These are phyloP conservation scores for Achaetomiella virescens DNA, from an alignment of 495 filamentous ascomycete genomes.

Conservation along the genomic window DNA sequence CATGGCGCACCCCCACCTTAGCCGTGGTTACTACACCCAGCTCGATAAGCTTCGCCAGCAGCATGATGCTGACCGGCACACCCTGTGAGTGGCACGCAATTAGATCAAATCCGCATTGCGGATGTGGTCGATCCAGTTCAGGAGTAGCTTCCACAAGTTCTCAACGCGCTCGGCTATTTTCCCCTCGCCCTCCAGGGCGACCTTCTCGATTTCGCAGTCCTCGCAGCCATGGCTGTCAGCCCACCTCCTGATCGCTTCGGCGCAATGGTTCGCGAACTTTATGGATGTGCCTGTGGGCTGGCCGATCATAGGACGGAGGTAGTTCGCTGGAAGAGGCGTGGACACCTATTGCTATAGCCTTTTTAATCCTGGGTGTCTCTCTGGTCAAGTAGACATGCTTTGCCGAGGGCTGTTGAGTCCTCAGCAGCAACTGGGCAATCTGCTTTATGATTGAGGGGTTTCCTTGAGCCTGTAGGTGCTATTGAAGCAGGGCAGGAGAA, in stretches of 20 bases:
- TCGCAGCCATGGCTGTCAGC: slow-evolving; percentile 59
- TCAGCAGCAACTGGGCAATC: slow-evolving; percentile 59
- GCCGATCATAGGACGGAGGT: slow-evolving; percentile 79
- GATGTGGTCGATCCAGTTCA: slow-evolving; percentile 94
- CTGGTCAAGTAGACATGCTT: slow-evolving; percentile 69
- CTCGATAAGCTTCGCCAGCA: slow-evolving; percentile 85
- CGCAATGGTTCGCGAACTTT: slow-evolving; percentile 83
- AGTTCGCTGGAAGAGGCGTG: slow-evolving; percentile 84
- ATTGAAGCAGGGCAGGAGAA: slow-evolving; percentile 62
- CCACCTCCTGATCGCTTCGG: slow-evolving; percentile 77
- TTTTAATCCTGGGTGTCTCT: slow-evolving; percentile 64
- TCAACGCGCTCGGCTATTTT: slow-evolving; percentile 85
- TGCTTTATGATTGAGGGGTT: slow-evolving; percentile 67
- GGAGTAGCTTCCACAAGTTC: slow-evolving; percentile 83
- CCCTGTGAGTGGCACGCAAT: slow-evolving; percentile 92
- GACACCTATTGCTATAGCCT: slow-evolving; percentile 84
- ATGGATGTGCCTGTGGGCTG: slow-evolving; percentile 94
- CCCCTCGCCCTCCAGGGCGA: slow-evolving; percentile 97
- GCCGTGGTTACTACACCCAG: slow-evolving; percentile 64
- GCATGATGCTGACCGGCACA: slow-evolving; percentile 86
- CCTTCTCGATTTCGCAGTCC: slow-evolving; percentile 72
- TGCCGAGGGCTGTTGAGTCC: slow-evolving; percentile 51
- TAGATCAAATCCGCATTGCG: slow-evolving; percentile 81
- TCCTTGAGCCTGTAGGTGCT: slow-evolving; percentile 62
- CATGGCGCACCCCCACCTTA: slow-evolving; percentile 80